Evolutionary conservation across 805 yeast genomes (phyloP).

Genomic region (Cyberlindnera maritima): DNA sequence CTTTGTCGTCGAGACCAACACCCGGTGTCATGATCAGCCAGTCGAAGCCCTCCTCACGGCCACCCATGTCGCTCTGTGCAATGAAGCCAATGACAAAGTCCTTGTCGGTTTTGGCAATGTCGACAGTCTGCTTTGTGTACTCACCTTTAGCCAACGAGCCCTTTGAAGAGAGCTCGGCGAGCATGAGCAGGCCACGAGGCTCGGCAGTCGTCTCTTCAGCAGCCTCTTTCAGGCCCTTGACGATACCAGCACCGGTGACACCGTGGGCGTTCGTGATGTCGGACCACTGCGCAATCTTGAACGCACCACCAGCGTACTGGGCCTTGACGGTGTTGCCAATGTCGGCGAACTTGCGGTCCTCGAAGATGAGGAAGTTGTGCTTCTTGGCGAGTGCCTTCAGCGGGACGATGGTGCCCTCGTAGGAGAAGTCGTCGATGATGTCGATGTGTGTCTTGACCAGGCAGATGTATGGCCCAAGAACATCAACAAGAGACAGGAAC

Average conservation of each 20-base stretch:
- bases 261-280: slow-evolving; percentile 98
- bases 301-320: slow-evolving; percentile 89
- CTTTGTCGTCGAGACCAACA: slow-evolving; percentile 95
- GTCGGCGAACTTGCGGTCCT: slow-evolving; percentile 97
- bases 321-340: slow-evolving; percentile 96
- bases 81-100: slow-evolving; percentile 95
- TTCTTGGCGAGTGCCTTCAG: slow-evolving; percentile 68
- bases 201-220: slow-evolving; percentile 62
- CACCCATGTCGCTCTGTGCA: slow-evolving; percentile 88
- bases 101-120: slow-evolving; percentile 81
- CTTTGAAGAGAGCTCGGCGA: slow-evolving; percentile 92
- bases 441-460: slow-evolving; percentile 94
- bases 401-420: slow-evolving; percentile 77
- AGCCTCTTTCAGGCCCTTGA: slow-evolving; percentile 82
- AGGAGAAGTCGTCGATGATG: slow-evolving; percentile 83
- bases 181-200: slow-evolving; percentile 88
- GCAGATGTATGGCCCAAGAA: slow-evolving; percentile 88
- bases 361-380: slow-evolving; percentile 88
- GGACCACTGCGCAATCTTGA: slow-evolving; percentile 89
- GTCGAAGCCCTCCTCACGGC: slow-evolving; percentile 80
- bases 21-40: slow-evolving; percentile 99
- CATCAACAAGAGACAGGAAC: slow-evolving; percentile 67
- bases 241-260: slow-evolving; percentile 93
- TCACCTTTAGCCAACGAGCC: slow-evolving; percentile 93
- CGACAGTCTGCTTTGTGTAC: slow-evolving; percentile 83